A percentile compares a stretch with the other conserved stretches of the same genome.
phyloP scores from a whole-genome alignment of 805 yeast species.

The Citeromyces nyonsensis region DNA sequence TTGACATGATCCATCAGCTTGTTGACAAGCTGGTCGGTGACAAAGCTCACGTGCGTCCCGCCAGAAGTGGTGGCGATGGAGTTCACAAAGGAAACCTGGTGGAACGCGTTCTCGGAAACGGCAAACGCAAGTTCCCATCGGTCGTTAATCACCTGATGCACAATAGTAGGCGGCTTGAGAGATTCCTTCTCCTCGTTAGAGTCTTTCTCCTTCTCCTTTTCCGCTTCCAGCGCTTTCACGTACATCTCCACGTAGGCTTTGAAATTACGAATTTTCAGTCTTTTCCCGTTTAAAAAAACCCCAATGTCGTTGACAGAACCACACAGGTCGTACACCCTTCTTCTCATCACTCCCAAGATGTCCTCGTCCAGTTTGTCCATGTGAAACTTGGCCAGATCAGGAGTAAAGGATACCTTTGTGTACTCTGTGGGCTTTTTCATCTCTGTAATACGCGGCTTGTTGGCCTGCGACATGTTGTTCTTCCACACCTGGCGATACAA shows the following conservation, averaged over 20 bases:
- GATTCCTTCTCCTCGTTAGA: slow-evolving; percentile 1
- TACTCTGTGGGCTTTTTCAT: slow-evolving; percentile 52
- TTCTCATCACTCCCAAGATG: slow-evolving; percentile 64
- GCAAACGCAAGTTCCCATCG: slow-evolving; percentile 97
- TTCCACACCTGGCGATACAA: slow-evolving; percentile 76
- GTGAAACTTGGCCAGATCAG: slow-evolving; percentile 72
- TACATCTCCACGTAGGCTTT: slow-evolving; percentile 83
- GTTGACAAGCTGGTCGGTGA: slow-evolving; percentile 70
- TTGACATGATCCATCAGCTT: slow-evolving; percentile 63
- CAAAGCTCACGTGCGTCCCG: slow-evolving; percentile 85
- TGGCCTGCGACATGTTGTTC: slow-evolving; percentile 66
- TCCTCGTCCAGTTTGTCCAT: slow-evolving; percentile 82
- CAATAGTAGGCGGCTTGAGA: slow-evolving; percentile 24
- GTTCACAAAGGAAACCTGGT: slow-evolving; percentile 93
- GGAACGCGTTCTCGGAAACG: slow-evolving; percentile 77
- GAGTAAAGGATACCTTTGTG: slow-evolving; percentile 78
- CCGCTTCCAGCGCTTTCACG: slow-evolving; percentile 61
- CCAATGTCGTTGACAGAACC: slow-evolving; percentile 81
- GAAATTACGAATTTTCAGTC: slow-evolving; percentile 57
- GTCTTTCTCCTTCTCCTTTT: slow-evolving; percentile 20
- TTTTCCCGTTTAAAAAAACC: slow-evolving; percentile 64
- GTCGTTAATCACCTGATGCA: slow-evolving; percentile 68
- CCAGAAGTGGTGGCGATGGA: slow-evolving; percentile 96
- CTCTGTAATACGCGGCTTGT: slow-evolving; percentile 57
- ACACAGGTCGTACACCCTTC: slow-evolving; percentile 92